Base-by-base conservation (phyloP, 768 basidiomycete species). In the Fomitopsis serialis region DNA sequence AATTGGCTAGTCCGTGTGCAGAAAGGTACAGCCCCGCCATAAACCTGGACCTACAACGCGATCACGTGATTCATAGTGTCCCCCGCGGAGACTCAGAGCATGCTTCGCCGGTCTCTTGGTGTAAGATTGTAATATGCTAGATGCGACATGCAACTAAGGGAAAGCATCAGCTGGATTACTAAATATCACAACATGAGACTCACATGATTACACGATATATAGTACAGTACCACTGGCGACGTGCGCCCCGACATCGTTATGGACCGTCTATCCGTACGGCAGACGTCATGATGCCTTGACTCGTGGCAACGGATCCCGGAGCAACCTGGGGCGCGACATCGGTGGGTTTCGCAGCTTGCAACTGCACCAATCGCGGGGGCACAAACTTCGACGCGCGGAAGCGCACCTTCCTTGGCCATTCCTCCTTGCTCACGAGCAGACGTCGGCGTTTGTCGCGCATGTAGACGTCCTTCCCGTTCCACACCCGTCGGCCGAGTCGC, bases 401-500 rank as follows among this genome's bases (percentile, higher is more conserved):
- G 15, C 19, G 37, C 15, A 83, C 85, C 22, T 73, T 71, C 22
- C 68, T 52, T 50, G 61, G 62, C 85, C 87, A 89, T 13, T 62
- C 58, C 42, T 73, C 64, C 43, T 74, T 73, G 22, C 73, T 63
- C 32, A 86, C 59, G 2, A 57, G 54, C 22, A 68, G 55, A 35
- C 78, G 75, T 17, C 52, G 12, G 11, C 43, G 40, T 32, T 56
- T 52, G n/a, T 59, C 58, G 24, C 63, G 63, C 45, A 89, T 50
- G 61, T 77, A 91, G 3, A 92, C 58, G 50, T 81, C 70, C 65
- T 79, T 81, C 29, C 66, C 73, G 5, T 58, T 64, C 87, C 87
- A 89, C 0, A 91, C 79, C 11, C 89, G 81, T n/a, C 89, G 80
- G 9, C 87, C 87, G n/a, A 90, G 68, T 25, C 80, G 74, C 68